Evolutionary conservation across 306 rosid species (phyloP).

Genomic region (Citrullus amarus): DNA sequence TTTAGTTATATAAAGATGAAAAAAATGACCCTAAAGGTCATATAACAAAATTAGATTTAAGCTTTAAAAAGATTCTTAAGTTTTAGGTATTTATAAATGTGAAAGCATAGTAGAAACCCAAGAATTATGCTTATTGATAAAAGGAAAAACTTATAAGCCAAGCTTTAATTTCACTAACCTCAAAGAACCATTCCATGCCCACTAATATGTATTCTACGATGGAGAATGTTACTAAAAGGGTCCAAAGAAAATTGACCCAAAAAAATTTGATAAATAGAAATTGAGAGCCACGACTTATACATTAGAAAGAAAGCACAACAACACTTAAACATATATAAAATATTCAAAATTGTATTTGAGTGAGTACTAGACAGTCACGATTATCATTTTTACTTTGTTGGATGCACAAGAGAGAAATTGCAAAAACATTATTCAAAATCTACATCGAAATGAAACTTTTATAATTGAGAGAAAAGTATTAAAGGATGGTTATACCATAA

Average conservation of each 20-base stretch:
- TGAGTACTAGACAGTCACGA: too few relatives aligned
- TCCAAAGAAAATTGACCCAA: background rate
- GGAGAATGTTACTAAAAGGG: background rate
- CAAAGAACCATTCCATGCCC: background rate
- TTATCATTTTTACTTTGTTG: too few relatives aligned
- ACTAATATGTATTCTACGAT: background rate
- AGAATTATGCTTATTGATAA: background rate
- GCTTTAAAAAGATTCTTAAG: background rate
- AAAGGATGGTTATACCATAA: too few relatives aligned
- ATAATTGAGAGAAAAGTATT: too few relatives aligned
- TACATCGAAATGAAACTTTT: too few relatives aligned
- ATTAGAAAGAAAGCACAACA: too few relatives aligned
- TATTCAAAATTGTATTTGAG: too few relatives aligned
- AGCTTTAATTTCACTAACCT: background rate
- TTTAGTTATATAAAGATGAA: background rate
- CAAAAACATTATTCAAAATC: too few relatives aligned
- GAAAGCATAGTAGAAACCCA: too few relatives aligned
- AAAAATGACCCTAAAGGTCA: background rate
- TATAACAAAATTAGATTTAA: background rate
- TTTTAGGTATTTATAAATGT: too few relatives aligned
- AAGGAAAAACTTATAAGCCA: background rate
- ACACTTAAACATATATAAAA: background rate
- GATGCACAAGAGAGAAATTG: too few relatives aligned
- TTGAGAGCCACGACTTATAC: background rate
- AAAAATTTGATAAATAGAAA: background rate